phyloP scores from a whole-genome alignment of 1,284 basidiomycete genomes.

The Trichosporon sp. region DNA sequence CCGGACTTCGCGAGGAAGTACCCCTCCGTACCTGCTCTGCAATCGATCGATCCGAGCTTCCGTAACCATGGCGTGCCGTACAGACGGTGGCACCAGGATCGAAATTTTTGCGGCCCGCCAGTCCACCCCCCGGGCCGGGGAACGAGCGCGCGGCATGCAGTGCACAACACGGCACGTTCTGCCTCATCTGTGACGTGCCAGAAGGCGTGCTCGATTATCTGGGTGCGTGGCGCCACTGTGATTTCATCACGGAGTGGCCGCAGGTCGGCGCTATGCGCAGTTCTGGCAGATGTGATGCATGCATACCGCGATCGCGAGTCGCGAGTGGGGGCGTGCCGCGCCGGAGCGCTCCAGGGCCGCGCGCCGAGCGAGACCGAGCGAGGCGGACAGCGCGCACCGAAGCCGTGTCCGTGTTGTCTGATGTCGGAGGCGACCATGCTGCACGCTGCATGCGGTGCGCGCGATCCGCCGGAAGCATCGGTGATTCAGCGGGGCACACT shows the following conservation, averaged over 20 bases:
- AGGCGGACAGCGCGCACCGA: background rate
- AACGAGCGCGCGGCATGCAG: background rate
- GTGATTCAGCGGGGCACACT: background rate
- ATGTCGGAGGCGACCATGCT: too few species aligned
- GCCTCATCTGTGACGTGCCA: background rate
- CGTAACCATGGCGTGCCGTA: background rate
- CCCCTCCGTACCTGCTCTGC: background rate
- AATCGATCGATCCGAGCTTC: background rate
- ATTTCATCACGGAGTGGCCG: background rate
- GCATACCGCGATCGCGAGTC: background rate
- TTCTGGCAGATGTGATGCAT: background rate
- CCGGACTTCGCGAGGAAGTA: background rate
- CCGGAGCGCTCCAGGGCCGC: too few species aligned
- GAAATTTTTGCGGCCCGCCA: background rate
- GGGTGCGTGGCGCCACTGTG: background rate
- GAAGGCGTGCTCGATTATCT: background rate
- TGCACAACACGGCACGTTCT: background rate
- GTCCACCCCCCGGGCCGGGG: background rate
- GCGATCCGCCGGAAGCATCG: background rate
- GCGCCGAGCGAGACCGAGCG: background rate
- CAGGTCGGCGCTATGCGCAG: background rate
- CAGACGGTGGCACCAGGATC: background rate
- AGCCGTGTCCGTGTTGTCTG: background rate
- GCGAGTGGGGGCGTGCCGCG: background rate
- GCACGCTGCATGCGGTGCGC: background rate